These are phyloP conservation scores for Podaxis sp. DNA, from an alignment of 768 basidiomycete genomes.

Conservation along the genomic window DNA sequence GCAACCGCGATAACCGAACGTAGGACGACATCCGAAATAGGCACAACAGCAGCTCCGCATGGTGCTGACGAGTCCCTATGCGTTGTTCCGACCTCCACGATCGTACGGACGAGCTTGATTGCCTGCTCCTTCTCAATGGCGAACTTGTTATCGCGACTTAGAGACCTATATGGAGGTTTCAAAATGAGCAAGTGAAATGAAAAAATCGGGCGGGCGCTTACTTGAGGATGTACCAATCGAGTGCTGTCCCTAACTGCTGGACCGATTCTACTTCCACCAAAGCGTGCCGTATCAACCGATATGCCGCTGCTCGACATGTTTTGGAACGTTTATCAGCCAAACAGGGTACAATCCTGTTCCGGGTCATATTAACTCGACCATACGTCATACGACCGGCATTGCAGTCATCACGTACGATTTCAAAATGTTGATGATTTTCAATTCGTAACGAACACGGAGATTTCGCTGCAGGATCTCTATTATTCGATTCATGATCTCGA, in stretches of 20 bases:
- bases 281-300: constrained; percentile 76
- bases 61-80: constrained; percentile 38
- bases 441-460: constrained; percentile 71
- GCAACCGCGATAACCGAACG: constrained; percentile 91
- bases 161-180: constrained; percentile 44
- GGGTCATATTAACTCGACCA: background rate
- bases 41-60: constrained; percentile 43
- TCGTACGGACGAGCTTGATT: constrained; percentile 80
- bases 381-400: background rate
- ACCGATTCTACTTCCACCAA: constrained; percentile 74
- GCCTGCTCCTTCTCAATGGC: constrained; percentile 88
- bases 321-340: constrained; percentile 73
- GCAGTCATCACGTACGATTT: constrained; percentile 51
- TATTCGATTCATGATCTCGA: constrained; percentile 62
- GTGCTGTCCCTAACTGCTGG: constrained; percentile 53
- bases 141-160: constrained; percentile 81
- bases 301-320: constrained; percentile 75
- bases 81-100: constrained; percentile 73
- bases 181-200: constrained; percentile 6
- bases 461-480: constrained; percentile 64
- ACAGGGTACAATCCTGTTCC: constrained; percentile 64
- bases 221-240: constrained; percentile 94
- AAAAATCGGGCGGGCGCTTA: constrained; percentile 26
- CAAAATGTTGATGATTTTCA: constrained; percentile 66
- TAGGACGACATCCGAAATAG: constrained; percentile 72